Evolutionary conservation across 176 grass and related monocot genomes (phyloP), one percentile per base, ranked within the genome.

Genomic region (Triticum monococcum): DNA sequence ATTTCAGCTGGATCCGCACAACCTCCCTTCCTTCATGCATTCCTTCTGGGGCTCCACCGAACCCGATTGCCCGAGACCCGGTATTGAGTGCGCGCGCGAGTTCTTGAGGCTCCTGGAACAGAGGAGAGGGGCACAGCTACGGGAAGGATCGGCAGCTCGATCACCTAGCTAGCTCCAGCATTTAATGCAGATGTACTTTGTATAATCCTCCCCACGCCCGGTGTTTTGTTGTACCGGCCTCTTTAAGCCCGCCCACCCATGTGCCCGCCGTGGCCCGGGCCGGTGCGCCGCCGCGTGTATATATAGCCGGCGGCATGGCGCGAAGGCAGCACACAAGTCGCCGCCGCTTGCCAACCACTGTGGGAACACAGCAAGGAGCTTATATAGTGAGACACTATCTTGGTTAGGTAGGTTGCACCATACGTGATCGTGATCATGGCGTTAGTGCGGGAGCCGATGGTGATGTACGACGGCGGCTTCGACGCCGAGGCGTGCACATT

Each of bases 101-200:
- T 40, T 40, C 38, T 8, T 40, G 40, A 41, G 40, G 28, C 40
- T 41, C 9, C 40, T 9, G 40, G 28, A 77, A 66, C 28, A 32
- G 40, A 11, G 41, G 60, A 70, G 28, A n/a, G 18, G n/a, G 74
- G 65, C 75, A 89, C 31, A 68, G 5, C 77, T 2, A 20, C 68
- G 35, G 77, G 78, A 82, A 82, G 83, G 81, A 87, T 91, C 81
- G n/a, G 37, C 76, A 74, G 14, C 68, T 60, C 77, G 50, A 87
- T 87, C 81, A 3, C 37, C 28, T 45, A 48, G 9, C 81, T 8
- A 46, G 7, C 81, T 48, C 26, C 46, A 60, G 77, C 86, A 91
- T 88, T 91, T 54, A 91, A 91, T 85, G 89, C 81, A 0, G 26
- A 75, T 52, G 81, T 31, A 12, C 36, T 62, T 65, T 45, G 68